A percentile compares a stretch with the other conserved stretches of the same genome.
Evolutionary conservation across 345 rosid genomes (phyloP).

Genomic region (Nasturtium officinale): DNA sequence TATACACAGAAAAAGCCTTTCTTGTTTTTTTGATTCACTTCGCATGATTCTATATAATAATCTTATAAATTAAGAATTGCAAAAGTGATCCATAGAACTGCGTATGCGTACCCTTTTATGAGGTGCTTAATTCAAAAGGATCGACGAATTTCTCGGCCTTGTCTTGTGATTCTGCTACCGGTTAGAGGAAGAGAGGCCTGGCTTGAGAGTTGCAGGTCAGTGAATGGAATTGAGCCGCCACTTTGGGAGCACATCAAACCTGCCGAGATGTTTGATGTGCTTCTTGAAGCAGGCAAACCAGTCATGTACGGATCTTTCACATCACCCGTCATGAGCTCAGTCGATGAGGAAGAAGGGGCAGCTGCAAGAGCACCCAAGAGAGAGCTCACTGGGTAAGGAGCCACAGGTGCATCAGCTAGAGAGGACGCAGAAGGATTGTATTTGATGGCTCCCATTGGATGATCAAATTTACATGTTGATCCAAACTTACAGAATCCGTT

Average conservation of each 20-base stretch:
- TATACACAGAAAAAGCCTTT: slow-evolving; percentile 25
- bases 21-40: slow-evolving; percentile 16
- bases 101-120: slow-evolving; percentile 32
- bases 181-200: slow-evolving; percentile 68
- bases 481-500: slow-evolving; percentile 73
- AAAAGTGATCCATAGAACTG: slow-evolving; percentile 34
- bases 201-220: slow-evolving; percentile 73
- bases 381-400: slow-evolving; percentile 84
- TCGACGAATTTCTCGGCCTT: slow-evolving; percentile 68
- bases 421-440: slow-evolving; percentile 92
- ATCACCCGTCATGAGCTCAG: slow-evolving; percentile 65
- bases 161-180: slow-evolving; percentile 70
- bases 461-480: slow-evolving; percentile 76
- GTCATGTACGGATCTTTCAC: slow-evolving; percentile 56
- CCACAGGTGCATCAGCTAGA: slow-evolving; percentile 78
- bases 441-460: slow-evolving; percentile 72
- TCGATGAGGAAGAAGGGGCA: slow-evolving; percentile 61
- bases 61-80: slow-evolving; percentile 37
- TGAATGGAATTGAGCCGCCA: slow-evolving; percentile 55
- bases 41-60: slow-evolving; percentile 36
- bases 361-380: slow-evolving; percentile 55
- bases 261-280: slow-evolving; percentile 63
- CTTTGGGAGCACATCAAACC: slow-evolving; percentile 74
- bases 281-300: slow-evolving; percentile 60
- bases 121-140: slow-evolving; percentile 53